phyloP scores from a whole-genome alignment of 2,329 filamentous ascomycete genomes.

The Diplodia sapinea region DNA sequence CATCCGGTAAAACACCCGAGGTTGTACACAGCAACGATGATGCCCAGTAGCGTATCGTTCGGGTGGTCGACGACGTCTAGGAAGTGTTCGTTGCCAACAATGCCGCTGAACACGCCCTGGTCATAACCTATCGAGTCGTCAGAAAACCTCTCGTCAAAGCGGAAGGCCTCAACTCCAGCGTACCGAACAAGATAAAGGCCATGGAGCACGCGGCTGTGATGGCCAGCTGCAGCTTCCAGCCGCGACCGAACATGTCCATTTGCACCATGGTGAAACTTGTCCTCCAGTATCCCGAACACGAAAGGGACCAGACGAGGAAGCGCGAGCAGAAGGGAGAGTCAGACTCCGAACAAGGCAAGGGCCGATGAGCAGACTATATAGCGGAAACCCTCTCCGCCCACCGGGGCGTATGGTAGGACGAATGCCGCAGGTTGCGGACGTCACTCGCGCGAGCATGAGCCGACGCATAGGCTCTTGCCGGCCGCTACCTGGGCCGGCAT shows the following conservation, averaged over 20 bases:
- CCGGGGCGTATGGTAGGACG: neutral
- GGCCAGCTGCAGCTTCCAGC: slow-evolving; percentile 30
- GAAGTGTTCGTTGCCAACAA: slow-evolving; percentile 49
- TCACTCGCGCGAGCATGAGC: slow-evolving; percentile 7
- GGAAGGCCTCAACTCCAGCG: no score
- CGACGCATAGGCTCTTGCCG: slow-evolving; percentile 9
- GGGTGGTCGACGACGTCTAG: slow-evolving; percentile 43
- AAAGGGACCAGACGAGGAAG: neutral
- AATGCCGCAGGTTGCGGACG: neutral
- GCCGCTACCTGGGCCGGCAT: neutral
- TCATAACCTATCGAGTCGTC: slow-evolving; percentile 26
- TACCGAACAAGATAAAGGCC: slow-evolving; percentile 31
- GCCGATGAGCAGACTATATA: slow-evolving; percentile 10
- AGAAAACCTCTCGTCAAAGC: neutral
- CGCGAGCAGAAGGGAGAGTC: neutral
- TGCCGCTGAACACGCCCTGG: slow-evolving; percentile 49
- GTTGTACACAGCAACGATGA: slow-evolving; percentile 59
- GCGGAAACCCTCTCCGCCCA: neutral
- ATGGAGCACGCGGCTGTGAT: slow-evolving; percentile 28
- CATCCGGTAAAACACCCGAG: slow-evolving; percentile 53
- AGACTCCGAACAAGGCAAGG: slow-evolving; percentile 5
- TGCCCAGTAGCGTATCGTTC: slow-evolving; percentile 53
- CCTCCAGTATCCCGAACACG: neutral
- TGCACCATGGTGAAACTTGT: slow-evolving; percentile 17
- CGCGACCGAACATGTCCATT: slow-evolving; percentile 29